Percentiles rank a stretch among this genome's conserved stretches.
Conservation (phyloP, 108 stramenopile genomes). For the Cyclostephanos tholiformis region DNA sequence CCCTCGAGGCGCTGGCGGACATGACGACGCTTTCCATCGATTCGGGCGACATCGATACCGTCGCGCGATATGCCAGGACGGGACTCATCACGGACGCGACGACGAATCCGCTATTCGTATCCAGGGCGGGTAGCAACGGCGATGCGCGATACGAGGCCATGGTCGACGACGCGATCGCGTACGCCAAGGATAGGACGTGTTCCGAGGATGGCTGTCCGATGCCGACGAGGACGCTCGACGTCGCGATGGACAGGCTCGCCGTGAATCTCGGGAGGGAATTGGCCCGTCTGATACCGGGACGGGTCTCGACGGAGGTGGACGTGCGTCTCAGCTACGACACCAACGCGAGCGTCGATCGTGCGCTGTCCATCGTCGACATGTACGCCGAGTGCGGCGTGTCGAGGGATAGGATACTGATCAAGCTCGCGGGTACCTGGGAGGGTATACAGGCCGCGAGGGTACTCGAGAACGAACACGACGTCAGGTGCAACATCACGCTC, state of each 20-base stretch:
- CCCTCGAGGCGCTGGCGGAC: slow-evolving; percentile 73
- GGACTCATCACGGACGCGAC: slow-evolving; percentile 91
- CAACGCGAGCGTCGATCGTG: slow-evolving; percentile 83
- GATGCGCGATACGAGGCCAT: slow-evolving; percentile 74
- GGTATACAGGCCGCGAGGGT: slow-evolving; percentile 93
- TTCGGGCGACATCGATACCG: slow-evolving; percentile 79
- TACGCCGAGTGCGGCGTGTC: slow-evolving; percentile 87
- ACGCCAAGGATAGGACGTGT: slow-evolving; percentile 67
- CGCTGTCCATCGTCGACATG: slow-evolving; percentile 88
- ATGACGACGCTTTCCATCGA: slow-evolving; percentile 89
- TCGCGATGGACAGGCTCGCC: slow-evolving; percentile 93
- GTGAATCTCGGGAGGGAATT: slow-evolving; percentile 95
- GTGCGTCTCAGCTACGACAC: slow-evolving; percentile 93
- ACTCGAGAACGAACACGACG: slow-evolving; percentile 89
- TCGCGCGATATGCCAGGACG: slow-evolving; percentile 65
- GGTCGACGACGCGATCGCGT: slow-evolving; percentile 79
- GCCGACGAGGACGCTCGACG: slow-evolving; percentile 42
- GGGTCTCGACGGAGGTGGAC: slow-evolving; percentile 98
- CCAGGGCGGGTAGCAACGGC: slow-evolving; percentile 81
- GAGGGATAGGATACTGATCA: slow-evolving; percentile 90
- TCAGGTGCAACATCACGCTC: slow-evolving; percentile 95
- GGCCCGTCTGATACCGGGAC: slow-evolving; percentile 83
- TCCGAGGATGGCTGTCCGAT: slow-evolving; percentile 62
- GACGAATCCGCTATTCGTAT: slow-evolving; percentile 92
- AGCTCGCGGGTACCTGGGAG: slow-evolving; percentile 99